These are phyloP conservation scores for Penicillium sp. DNA, from an alignment of 2,329 filamentous ascomycete species.

Conservation along the genomic window DNA sequence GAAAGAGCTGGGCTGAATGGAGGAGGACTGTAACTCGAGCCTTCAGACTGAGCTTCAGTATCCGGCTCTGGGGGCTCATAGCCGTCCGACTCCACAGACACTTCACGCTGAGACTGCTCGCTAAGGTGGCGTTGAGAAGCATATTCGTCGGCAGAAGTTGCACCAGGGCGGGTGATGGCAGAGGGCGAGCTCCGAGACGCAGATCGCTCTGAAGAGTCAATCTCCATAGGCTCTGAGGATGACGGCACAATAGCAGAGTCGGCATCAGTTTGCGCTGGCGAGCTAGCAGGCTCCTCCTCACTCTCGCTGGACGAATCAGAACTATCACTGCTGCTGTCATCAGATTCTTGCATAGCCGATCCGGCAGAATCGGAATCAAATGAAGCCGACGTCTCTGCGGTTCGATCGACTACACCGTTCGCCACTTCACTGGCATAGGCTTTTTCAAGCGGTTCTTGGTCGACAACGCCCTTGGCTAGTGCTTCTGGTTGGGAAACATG, in stretches of 20 bases:
- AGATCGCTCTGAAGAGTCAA: conserved; percentile 1
- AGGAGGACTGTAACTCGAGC: conserved; percentile 36
- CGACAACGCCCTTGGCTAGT: background rate
- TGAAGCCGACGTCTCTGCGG: conserved; percentile 22
- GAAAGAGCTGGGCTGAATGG: conserved; percentile 45
- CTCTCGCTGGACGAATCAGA: conserved; percentile 15
- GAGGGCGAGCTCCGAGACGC: background rate
- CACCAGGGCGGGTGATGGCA: conserved; percentile 7
- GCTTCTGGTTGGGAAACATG: background rate
- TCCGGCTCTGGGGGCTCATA: conserved; percentile 56
- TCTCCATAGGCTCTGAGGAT: background rate
- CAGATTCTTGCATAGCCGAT: conserved; percentile 42
- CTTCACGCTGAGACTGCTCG: conserved; percentile 24
- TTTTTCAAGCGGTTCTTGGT: conserved; percentile 6
- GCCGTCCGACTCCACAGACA: conserved; percentile 47
- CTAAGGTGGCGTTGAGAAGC: background rate
- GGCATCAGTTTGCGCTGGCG: conserved; percentile 13
- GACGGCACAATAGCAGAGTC: background rate
- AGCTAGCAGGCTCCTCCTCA: conserved; percentile 18
- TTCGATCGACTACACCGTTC: conserved; percentile 5
- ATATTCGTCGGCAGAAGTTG: conserved; percentile 11
- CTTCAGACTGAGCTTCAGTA: conserved; percentile 23
- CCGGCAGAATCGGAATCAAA: conserved; percentile 28
- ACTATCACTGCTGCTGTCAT: conserved; percentile 20
- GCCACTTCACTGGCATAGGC: conserved; percentile 13